Percentiles rank a stretch among this genome's conserved stretches.
Conservation (phyloP, 805 yeast species). For the Candida ortonii region DNA sequence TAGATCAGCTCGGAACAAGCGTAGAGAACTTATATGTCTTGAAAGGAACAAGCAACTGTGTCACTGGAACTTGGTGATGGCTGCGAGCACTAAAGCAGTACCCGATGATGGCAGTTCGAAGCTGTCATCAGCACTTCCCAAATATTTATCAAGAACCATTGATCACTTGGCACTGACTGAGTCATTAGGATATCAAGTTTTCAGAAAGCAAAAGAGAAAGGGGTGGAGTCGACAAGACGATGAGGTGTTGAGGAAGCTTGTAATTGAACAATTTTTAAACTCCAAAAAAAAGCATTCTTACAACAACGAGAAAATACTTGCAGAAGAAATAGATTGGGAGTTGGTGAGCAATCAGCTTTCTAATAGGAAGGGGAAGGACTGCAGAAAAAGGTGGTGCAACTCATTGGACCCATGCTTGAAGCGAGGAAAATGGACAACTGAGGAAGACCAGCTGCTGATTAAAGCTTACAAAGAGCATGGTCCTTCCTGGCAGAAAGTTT, state of each 20-base stretch:
- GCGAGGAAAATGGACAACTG: conserved; percentile 84
- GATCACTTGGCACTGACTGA: conserved; percentile 63
- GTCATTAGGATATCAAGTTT: conserved; percentile 71
- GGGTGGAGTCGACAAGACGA: conserved; percentile 84
- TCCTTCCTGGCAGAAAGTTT: conserved; percentile 81
- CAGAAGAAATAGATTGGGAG: conserved; percentile 61
- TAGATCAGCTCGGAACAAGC: no score
- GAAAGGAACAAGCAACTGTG: no score
- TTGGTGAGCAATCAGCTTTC: conserved; percentile 44
- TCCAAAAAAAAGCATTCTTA: conserved; percentile 18
- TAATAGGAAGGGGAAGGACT: conserved; percentile 70
- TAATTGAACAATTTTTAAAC: conserved; percentile 34
- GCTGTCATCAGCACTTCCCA: no score
- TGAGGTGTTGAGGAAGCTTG: conserved; percentile 42
- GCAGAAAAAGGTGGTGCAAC: conserved; percentile 83
- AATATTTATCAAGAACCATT: conserved; percentile 27
- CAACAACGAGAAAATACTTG: conserved; percentile 29
- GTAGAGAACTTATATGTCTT: no score
- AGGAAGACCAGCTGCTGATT: conserved; percentile 67
- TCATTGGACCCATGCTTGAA: conserved; percentile 79
- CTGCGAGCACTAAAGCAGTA: not conserved
- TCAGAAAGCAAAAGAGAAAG: conserved; percentile 56
- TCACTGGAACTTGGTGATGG: no score
- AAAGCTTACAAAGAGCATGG: conserved; percentile 69
- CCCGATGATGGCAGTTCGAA: no score